Evolutionary conservation across 768 basidiomycete species (phyloP), one percentile per base, ranked within the genome.

Genomic region (Boletus reticuloceps): DNA sequence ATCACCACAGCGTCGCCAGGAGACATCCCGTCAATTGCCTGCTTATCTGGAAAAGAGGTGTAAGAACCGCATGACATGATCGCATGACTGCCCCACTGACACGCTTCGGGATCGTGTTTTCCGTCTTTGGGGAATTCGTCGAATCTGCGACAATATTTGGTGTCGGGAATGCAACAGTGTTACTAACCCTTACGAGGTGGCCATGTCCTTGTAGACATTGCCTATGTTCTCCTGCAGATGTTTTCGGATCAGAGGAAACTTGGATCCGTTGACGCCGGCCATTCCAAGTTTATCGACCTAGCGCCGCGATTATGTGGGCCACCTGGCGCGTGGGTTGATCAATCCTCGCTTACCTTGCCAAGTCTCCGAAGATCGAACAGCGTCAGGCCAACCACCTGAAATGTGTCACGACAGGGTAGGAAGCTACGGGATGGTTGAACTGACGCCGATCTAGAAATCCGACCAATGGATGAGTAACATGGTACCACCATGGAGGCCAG

Each of bases 1-100:
- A 96, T 86, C 63, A 94, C 88, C 47, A 91, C 86, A n/a, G 93
- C 93, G 60, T 92, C 88, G 22, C 94, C 92, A 10, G 89, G 80
- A 12, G 82, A 79, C 64, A 94, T 75, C 51, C 80, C 77, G 70
- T 90, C 83, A 51, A 96, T 92, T 38, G 92, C 91, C 16, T 69
- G 71, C 69, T 89, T 93, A 75, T 93, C 91, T 93, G 64, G n/a
- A n/a, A 50, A 12, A 37, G 20, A 25, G 14, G 50, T 13, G 29
- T 58, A 17, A 56, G 51, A 11, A 10, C 19, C 37, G 39, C 12
- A 54, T 51, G 11, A 34, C 50, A 47, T 45, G 49, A 55, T 45
- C 41, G 36, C 39, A 53, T 44, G 19, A 47, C 45, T 47, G n/a
- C 27, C 31, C 25, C 11, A 73, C 90, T 67, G 49, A 94, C 94